Evolutionary conservation across 192 early-diverging fungal genomes (phyloP), one percentile per base, ranked within the genome.

Genomic region (Umbelopsis isabellina): DNA sequence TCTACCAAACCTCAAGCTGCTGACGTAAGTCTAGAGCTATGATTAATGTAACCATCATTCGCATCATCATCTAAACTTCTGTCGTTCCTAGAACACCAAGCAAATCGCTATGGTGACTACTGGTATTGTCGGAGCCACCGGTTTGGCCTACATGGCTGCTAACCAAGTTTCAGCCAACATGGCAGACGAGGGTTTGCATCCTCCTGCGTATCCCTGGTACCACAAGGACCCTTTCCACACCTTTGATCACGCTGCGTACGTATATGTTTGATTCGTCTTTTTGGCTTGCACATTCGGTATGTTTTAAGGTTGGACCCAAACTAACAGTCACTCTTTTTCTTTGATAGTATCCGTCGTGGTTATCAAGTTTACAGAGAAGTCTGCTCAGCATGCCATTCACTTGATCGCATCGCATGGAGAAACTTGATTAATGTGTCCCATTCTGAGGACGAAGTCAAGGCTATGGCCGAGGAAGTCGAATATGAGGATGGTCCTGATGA

Each of bases 341-440:
- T 18, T 27, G 50, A 64, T 80, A 94, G 95, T 76, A 93, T 99
- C 51, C 95, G 97, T 69, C 95, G 96, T 83, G 97, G 97, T 72
- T 99, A 95, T 88, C 96, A 96, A 80, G 97, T 99, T 13, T 99
- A 97, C 90, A 94, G 92, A 85, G 97, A 99, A 76, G 93, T 99
- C 70, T 99, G 97, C 80, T 86, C 96, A 48, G 92, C 95, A 33
- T 99, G 97, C 84, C 97, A 99, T 86, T 96, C 96, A 22, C 87
- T 99, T 72, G 91, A 97, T 46, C 91, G 90, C 53, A 89, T 99
- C 69, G 86, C 94, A 75, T 99, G 90, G 91, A 93, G 96, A 75
- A 97, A 97, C 85, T 83, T 99, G 66, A 89, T 99, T n/a, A 93
- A 88, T 49, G 96, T 99, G 15, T 91, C 91, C 30, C 95, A 96